Evolutionary conservation across 257 asterid species (phyloP).

Genomic region (Nicotiana undulata): DNA sequence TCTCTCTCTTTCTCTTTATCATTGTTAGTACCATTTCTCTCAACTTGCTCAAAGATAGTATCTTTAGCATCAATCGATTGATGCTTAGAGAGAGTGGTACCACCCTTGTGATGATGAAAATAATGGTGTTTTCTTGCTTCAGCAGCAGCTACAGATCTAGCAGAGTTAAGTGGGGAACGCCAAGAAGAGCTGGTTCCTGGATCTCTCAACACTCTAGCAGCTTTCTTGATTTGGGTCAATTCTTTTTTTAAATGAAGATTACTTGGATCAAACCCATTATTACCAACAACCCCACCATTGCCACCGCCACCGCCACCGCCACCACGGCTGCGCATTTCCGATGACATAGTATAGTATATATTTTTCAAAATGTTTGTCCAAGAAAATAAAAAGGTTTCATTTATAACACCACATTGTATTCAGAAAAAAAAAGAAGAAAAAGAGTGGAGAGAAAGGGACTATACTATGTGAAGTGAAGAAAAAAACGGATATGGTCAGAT

Average conservation of each 20-base stretch:
- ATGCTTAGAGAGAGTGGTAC: not conserved
- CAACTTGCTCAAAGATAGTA: not conserved
- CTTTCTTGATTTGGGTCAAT: slow-evolving; percentile 82
- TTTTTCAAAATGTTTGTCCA: not conserved
- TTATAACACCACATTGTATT: slow-evolving; percentile 13
- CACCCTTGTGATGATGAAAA: slow-evolving; percentile 46
- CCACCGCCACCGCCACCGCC: slow-evolving; percentile 22
- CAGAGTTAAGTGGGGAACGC: slow-evolving; percentile 69
- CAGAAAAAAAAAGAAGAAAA: not conserved
- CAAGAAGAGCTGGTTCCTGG: slow-evolving; percentile 90
- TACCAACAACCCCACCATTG: slow-evolving; percentile 21
- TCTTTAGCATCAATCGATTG: slow-evolving; percentile 6
- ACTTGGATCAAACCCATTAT: slow-evolving; percentile 63
- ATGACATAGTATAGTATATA: slow-evolving; percentile 5
- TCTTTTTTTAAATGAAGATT: slow-evolving; percentile 94
- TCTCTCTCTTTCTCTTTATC: slow-evolving; percentile 32
- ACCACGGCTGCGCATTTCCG: slow-evolving; percentile 28
- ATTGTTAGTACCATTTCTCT: slow-evolving; percentile 24
- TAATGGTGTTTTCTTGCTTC: slow-evolving; percentile 42
- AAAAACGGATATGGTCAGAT: not conserved
- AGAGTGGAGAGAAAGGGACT: not conserved
- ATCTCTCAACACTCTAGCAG: slow-evolving; percentile 73
- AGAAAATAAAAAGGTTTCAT: slow-evolving; percentile 7
- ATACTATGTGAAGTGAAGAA: not conserved
- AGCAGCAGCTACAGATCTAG: slow-evolving; percentile 54